Evolutionary conservation across 345 rosid genomes (phyloP), one percentile per base, ranked within the genome.

Genomic region (Clausena lansium): DNA sequence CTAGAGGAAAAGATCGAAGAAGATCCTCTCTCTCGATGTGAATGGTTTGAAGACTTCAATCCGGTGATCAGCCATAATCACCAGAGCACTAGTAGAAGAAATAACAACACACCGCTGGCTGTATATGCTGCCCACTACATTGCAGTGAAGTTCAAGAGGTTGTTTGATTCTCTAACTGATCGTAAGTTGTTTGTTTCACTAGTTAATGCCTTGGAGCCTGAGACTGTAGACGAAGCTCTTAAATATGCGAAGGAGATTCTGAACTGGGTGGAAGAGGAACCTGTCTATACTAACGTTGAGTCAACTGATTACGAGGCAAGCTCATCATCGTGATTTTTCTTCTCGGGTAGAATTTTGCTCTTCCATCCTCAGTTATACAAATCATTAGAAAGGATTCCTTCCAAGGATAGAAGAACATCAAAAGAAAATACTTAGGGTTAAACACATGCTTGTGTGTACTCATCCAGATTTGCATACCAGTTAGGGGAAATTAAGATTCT

Each of bases 31-130:
- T 82, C 78, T 67, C 85, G 58, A 36, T 96, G 98, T 2, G 97
- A 95, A 83, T 93, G 98, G 98, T 95, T 95, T 65, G 55, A 77
- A 2, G 94, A 92, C 84, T 95, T 86, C 86, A 50, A 84, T 61
- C 98, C 99, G 0, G 84, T 90, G 80, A 84, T 89, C 68, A 82
- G 89, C 82, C 79, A 78, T 28, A 81, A 84, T 79, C 78, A 76
- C 66, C 78, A 69, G 15, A 50, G 50, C 68, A 74, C 65, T 77
- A 78, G 38, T 13, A 65, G 58, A 19, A 83, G 86, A 62, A 79
- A 71, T 28, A 80, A 63, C 6, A 80, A 74, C 81, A 79, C 93
- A 59, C 30, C 95, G 2, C 61, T 91, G 86, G 94, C 91, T 54
- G 88, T 84, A 65, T 86, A 87, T 6, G 97, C 94, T 55, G 92